Evolutionary conservation across 495 filamentous ascomycete species (phyloP), one percentile per base, ranked within the genome.

Genomic region (Jackrogersella minutella): DNA sequence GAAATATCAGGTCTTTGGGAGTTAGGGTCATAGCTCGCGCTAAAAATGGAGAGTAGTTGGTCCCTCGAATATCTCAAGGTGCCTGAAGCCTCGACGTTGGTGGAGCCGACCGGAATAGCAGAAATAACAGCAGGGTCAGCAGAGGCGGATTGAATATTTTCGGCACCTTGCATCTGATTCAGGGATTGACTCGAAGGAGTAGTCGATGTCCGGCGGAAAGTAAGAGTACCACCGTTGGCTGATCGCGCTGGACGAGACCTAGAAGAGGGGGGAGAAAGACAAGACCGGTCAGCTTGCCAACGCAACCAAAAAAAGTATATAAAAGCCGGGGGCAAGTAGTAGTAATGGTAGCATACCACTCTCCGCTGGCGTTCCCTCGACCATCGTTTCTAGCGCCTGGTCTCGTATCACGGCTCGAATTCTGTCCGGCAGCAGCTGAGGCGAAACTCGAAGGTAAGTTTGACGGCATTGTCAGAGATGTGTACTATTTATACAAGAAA

Each of bases 371-470:
- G 37, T 66, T 73, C 44, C 81, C 76, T 75, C 80, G 76, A 68
- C 81, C 81, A 76, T 87, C 84, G 61, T 85, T 83, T 72, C 81
- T 80, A 56, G 70, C 79, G 76, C 80, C 82, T 68, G 80, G 75
- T 70, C 76, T 80, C 55, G 82, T 70, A 62, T 85, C 79, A 73
- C 78, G 77, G 66, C 79, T 84, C 59, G 84, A 77, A 68, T 79
- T 86, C 78, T 91, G 90, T 74, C 89, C 90, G 68, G 90, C 90
- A 66, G 90, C 90, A 63, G 90, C 90, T 68, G 90, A 91, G 74
- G 90, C 90, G 82, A 93, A 93, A 85, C 88, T 92, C 63, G 90
- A 92, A 64, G 89, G 85, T 70, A 92, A 85, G 79, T 89, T 87
- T 75, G 89, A 87, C 78, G 89, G 85, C 90, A 93, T 93, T 52